A percentile compares a stretch with the other conserved stretches of the same genome.
These are phyloP conservation scores for Aspergillus floridensis DNA, from an alignment of 2,329 filamentous ascomycete species.

Conservation along the genomic window DNA sequence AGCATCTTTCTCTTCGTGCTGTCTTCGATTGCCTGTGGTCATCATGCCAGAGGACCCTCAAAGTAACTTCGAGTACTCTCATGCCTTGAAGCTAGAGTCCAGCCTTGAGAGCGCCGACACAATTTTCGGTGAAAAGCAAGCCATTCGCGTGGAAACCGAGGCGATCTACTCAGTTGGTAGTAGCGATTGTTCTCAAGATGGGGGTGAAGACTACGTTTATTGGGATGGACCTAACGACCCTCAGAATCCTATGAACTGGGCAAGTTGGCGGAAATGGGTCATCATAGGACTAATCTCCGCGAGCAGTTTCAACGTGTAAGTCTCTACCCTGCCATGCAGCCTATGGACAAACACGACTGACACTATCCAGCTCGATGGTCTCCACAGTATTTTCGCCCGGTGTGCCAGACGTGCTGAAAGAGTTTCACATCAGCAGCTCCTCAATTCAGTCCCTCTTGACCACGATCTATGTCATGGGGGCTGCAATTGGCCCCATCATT, in stretches of 20 bases:
- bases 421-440: conserved; percentile 42
- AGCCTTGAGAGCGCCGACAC: conserved; percentile 8
- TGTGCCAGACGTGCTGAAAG: conserved; percentile 37
- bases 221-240: conserved; percentile 18
- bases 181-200: conserved; percentile 7
- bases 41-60: conserved; percentile 8
- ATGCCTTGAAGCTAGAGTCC: conserved; percentile 3
- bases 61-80: conserved; percentile 3
- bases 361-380: conserved; percentile 25
- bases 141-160: conserved; percentile 3
- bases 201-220: conserved; percentile 10
- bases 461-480: conserved; percentile 59
- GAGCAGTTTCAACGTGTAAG: conserved; percentile 20
- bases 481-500: conserved; percentile 56
- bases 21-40: background rate
- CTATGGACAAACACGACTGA: background rate
- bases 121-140: conserved; percentile 9
- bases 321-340: background rate
- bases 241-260: conserved; percentile 20
- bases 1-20: background rate
- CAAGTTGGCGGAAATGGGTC: conserved; percentile 15
- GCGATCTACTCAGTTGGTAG: background rate
- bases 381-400: conserved; percentile 43
- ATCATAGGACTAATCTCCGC: conserved; percentile 19
- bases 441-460: conserved; percentile 52